phyloP scores from a whole-genome alignment of 208 protist genomes.

The Leptomonas seymouri region DNA sequence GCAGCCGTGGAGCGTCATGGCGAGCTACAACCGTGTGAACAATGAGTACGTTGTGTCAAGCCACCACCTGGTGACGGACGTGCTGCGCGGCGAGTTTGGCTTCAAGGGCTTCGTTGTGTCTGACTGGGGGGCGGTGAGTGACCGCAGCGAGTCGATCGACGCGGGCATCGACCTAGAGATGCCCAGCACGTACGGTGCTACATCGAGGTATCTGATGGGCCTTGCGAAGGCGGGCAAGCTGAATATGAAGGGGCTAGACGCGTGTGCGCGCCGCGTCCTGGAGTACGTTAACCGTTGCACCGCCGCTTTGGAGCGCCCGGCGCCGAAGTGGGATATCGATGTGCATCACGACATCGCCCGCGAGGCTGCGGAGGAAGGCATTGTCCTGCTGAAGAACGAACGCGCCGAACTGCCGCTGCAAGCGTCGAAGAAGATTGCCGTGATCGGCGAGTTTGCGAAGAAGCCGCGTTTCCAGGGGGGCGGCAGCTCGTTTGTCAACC shows the following conservation, averaged over 20 bases:
- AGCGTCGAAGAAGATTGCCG: conserved; percentile 18
- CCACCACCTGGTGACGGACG: conserved; percentile 28
- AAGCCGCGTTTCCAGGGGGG: conserved; percentile 36
- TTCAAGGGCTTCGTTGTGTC: conserved; percentile 57
- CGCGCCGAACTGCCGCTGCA: conserved; percentile 30
- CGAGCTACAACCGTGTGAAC: conserved; percentile 48
- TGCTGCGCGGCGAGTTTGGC: conserved; percentile 47
- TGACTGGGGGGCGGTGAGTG: conserved; percentile 68
- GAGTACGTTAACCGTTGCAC: conserved; percentile 8
- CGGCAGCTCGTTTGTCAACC: conserved; percentile 22
- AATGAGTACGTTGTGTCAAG: conserved; percentile 47
- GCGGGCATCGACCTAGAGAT: conserved; percentile 66
- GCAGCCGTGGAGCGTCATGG: conserved; percentile 34
- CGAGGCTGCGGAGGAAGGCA: conserved; percentile 32
- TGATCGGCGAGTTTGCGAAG: conserved; percentile 30
- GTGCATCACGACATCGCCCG: conserved; percentile 46
- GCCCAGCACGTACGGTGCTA: conserved; percentile 39
- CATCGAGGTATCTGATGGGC: conserved; percentile 15
- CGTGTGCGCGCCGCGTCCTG: conserved; percentile 19
- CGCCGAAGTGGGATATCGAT: conserved; percentile 24
- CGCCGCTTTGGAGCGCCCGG: not conserved
- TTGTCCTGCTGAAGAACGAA: conserved; percentile 66
- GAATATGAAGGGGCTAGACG: conserved; percentile 31
- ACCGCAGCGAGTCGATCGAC: conserved; percentile 32
- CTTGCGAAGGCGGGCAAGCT: conserved; percentile 38